Evolutionary conservation across 2,329 filamentous ascomycete species (phyloP).

Genomic region (Aotearoamyces nothofagi): DNA sequence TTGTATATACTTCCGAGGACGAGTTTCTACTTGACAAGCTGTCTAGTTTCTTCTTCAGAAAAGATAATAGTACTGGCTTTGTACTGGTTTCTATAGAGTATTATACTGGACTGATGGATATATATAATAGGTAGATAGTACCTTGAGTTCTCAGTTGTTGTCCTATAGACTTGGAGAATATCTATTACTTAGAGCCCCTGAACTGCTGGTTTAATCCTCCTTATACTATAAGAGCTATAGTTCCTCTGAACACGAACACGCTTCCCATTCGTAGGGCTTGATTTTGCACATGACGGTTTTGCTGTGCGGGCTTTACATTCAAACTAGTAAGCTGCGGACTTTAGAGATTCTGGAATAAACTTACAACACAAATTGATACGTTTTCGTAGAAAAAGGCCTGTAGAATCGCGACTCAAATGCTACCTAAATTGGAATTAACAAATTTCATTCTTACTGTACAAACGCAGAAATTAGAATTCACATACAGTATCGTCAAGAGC

Average conservation of each 20-base stretch:
- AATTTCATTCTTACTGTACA: slow-evolving; percentile 1
- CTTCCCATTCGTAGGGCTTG: slow-evolving; percentile 1
- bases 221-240: too few relatives aligned
- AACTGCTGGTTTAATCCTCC: too few relatives aligned
- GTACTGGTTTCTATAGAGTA: too few relatives aligned
- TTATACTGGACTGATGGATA: not conserved
- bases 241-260: not conserved
- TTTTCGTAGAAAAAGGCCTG: not conserved
- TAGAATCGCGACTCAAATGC: slow-evolving; percentile 1
- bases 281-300: not conserved
- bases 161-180: too few relatives aligned
- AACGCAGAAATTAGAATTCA: slow-evolving; percentile 1
- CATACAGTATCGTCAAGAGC: not conserved
- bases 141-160: too few relatives aligned
- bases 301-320: slow-evolving; percentile 1
- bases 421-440: slow-evolving; percentile 1
- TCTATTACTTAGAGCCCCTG: too few relatives aligned
- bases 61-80: too few relatives aligned
- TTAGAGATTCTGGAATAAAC: slow-evolving; percentile 1
- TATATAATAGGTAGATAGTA: too few relatives aligned
- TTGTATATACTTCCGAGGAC: too few relatives aligned
- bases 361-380: not conserved
- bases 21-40: too few relatives aligned
- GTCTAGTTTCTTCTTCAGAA: too few relatives aligned
- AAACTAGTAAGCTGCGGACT: slow-evolving; percentile 1